Evolutionary conservation across 2,329 filamentous ascomycete genomes (phyloP), one percentile per base, ranked within the genome.

Genomic region (Colletotrichum sp.): DNA sequence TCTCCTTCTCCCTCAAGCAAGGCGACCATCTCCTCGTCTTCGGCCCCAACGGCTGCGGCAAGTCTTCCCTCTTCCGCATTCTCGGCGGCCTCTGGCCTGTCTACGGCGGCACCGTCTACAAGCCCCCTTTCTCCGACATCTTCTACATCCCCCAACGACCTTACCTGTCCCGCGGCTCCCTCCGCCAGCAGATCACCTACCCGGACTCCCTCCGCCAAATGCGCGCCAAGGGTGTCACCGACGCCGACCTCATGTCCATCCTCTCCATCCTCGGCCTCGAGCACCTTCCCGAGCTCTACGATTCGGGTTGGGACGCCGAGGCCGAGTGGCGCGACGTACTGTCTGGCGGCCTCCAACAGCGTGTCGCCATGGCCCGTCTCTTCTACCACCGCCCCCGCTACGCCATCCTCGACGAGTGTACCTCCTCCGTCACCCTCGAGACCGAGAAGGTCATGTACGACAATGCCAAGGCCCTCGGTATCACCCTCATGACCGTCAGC

Each of bases 61-160:
- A 99, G 85, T 98, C 95, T 0, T 97, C 94, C 18, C 90, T 99
- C 5, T 99, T 99, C 91, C 93, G 97, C 48, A 99, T 99, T 79
- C 91, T 99, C 1, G 97, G 97, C 76, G 97, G 97, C 1, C 89
- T 99, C 4, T 99, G 97, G 97, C 97, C 97, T 18, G 97, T 98
- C 15, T 99, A 99, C 84, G 96, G 97, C 78, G 97, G 97, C 67
- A 95, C 92, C 2, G 97, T 99, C 24, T 91, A 95, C 80, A 98
- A 98, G 84, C 97, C 97, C 2, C 93, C 94, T 3, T 97, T 96
- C 81, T 93, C 95, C 79, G 94, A 97, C 82, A 98, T 99, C 82
- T 99, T 98, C 86, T 99, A 99, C 86, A 97, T 99, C 78, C 97
- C 97, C 0, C 97, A 99, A 82, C 93, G 97, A 3, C 97, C 97